Evolutionary conservation across 2,329 filamentous ascomycete species (phyloP).

Genomic region (Botrytis squamosa): DNA sequence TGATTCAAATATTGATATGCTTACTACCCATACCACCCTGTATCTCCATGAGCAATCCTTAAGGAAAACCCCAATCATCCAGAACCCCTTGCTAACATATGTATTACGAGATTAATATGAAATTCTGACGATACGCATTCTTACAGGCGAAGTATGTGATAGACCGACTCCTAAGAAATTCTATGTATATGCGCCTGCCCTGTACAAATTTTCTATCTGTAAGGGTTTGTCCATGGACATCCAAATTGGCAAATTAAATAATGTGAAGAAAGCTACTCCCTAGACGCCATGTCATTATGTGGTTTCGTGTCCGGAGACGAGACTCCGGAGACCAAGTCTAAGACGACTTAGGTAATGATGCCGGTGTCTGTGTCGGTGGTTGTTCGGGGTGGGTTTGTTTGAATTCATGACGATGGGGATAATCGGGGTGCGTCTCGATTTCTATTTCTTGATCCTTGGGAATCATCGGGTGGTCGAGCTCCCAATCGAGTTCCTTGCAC

Average conservation of each 20-base stretch:
- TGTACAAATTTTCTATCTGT: neutral
- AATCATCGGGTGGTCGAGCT: constrained; percentile 78
- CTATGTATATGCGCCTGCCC: constrained; percentile 4
- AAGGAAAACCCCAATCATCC: neutral
- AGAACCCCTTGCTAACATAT: neutral
- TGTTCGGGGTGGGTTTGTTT: constrained; percentile 6
- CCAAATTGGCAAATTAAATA: neutral
- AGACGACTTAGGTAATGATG: neutral
- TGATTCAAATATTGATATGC: neutral
- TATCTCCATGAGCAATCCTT: neutral
- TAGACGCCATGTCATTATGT: neutral
- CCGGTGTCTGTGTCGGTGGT: no score
- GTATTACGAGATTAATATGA: neutral
- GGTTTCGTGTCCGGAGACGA: neutral
- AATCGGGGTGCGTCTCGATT: constrained; percentile 51
- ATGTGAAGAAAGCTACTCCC: neutral
- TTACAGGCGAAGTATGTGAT: neutral
- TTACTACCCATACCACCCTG: neutral
- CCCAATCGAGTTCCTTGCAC: constrained; percentile 78
- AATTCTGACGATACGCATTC: neutral
- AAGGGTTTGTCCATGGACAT: neutral
- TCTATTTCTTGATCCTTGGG: constrained; percentile 62
- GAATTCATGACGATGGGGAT: constrained; percentile 47
- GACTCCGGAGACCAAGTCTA: neutral
- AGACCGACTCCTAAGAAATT: neutral